These are phyloP conservation scores for Begonia fuchsioides DNA, from an alignment of 306 rosid genomes.

Conservation along the genomic window DNA sequence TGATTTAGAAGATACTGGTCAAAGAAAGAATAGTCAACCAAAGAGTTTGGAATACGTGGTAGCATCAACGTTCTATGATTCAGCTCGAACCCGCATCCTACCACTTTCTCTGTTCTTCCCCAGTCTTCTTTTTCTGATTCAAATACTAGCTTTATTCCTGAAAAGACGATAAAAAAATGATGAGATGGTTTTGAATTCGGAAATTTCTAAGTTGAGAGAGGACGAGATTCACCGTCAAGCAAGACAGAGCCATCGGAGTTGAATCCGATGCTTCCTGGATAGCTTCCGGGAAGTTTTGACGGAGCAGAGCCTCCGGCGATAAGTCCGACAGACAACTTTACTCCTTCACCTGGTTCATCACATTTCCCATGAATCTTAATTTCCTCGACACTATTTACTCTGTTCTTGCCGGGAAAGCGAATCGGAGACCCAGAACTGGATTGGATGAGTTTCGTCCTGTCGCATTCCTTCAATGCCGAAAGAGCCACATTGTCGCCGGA, in stretches of 20 bases:
- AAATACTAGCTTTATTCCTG: constrained; percentile 56
- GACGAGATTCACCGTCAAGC: constrained; percentile 55
- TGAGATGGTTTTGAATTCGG: too few relatives aligned
- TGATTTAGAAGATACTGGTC: too few relatives aligned
- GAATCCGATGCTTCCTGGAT: constrained; percentile 83
- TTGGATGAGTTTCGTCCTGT: constrained; percentile 49
- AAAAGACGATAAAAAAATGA: not conserved
- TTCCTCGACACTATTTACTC: constrained; percentile 35
- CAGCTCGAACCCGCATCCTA: constrained; percentile 83
- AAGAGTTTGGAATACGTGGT: too few relatives aligned
- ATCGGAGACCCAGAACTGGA: constrained; percentile 47
- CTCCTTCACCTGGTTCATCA: constrained; percentile 23
- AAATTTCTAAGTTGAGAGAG: not conserved
- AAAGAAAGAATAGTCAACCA: too few relatives aligned
- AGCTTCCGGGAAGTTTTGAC: constrained; percentile 64
- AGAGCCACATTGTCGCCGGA: constrained; percentile 19
- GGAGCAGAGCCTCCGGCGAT: constrained; percentile 43
- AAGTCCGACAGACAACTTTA: constrained; percentile 55
- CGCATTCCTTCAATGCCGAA: constrained; percentile 41
- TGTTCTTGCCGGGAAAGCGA: constrained; percentile 33
- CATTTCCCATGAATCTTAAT: constrained; percentile 31
- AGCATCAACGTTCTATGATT: too few relatives aligned
- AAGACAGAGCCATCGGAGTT: constrained; percentile 79
- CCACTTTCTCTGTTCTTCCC: constrained; percentile 50
- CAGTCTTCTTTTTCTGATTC: constrained; percentile 57